phyloP scores from a whole-genome alignment of 2,329 filamentous ascomycete species.

The Setomelanomma holmii region DNA sequence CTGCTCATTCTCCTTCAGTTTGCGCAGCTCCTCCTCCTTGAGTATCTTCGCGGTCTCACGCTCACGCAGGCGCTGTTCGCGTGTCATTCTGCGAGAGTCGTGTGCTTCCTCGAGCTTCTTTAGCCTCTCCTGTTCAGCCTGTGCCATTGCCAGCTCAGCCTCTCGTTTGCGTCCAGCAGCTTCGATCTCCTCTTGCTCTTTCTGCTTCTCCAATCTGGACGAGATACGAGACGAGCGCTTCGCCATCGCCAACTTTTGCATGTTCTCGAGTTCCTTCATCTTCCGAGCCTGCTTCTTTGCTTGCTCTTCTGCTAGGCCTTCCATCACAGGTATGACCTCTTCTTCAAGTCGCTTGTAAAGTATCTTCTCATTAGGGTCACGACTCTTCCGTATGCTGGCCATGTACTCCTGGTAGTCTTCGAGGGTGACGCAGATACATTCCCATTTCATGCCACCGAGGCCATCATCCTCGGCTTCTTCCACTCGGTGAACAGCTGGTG shows the following conservation, averaged over 20 bases:
- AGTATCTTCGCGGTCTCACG: conserved; percentile 82
- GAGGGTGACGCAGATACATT: conserved; percentile 84
- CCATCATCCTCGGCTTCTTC: conserved; percentile 62
- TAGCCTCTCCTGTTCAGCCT: conserved; percentile 64
- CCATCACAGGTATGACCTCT: conserved; percentile 83
- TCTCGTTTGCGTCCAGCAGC: conserved; percentile 73
- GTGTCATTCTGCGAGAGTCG: conserved; percentile 79
- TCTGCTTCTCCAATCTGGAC: conserved; percentile 78
- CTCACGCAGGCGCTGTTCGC: conserved; percentile 85
- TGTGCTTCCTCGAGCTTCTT: conserved; percentile 77
- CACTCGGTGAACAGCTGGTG: conserved; percentile 39
- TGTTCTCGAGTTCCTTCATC: conserved; percentile 78
- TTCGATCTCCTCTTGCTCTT: conserved; percentile 72
- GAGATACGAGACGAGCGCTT: conserved; percentile 93
- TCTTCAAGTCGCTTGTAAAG: conserved; percentile 74
- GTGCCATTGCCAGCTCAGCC: conserved; percentile 68
- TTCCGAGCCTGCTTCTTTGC: conserved; percentile 76
- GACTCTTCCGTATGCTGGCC: conserved; percentile 73
- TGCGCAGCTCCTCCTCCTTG: conserved; percentile 82
- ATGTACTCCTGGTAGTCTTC: conserved; percentile 78
- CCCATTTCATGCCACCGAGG: conserved; percentile 82
- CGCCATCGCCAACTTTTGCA: conserved; percentile 89
- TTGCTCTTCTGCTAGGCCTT: conserved; percentile 74
- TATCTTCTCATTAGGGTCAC: conserved; percentile 84
- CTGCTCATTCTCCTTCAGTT: conserved; percentile 77